Conservation (phyloP, 257 asterid genomes). For the Solanum appendiculatum region DNA sequence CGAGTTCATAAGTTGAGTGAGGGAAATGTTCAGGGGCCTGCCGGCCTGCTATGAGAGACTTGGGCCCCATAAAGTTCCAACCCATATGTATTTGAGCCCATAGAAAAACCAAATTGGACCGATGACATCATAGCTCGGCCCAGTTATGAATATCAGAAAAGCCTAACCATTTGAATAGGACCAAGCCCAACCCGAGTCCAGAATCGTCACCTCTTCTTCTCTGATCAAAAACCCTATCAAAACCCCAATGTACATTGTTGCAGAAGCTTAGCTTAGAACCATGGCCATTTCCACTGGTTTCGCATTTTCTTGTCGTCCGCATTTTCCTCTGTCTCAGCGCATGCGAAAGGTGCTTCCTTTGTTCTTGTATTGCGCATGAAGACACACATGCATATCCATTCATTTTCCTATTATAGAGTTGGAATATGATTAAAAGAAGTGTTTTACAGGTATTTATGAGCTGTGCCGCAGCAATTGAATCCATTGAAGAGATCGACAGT, state of each 20-base stretch:
- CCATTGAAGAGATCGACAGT: conserved; percentile 46
- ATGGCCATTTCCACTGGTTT: conserved; percentile 61
- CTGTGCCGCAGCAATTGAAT: conserved; percentile 43
- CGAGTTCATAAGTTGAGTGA: not conserved
- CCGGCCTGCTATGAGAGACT: not conserved
- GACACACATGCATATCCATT: not conserved
- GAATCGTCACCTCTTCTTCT: not conserved
- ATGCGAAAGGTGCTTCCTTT: not conserved
- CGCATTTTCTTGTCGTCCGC: conserved; percentile 46
- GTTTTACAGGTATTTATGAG: conserved; percentile 27
- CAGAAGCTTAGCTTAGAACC: not conserved
- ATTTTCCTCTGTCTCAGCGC: not conserved
- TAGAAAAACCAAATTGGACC: not conserved
- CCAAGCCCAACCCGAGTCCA: not conserved
- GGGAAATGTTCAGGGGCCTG: not conserved
- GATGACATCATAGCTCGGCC: not conserved
- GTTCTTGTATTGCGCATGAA: not conserved
- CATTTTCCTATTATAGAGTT: not conserved
- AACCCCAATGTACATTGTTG: not conserved
- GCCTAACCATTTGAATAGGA: not conserved
- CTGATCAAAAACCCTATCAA: not conserved
- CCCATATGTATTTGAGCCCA: not conserved
- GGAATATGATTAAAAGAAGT: not conserved
- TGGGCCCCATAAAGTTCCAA: not conserved
- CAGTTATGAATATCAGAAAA: not conserved